Percentiles rank a stretch among this genome's conserved stretches.
Conservation (phyloP, 2,329 filamentous ascomycete genomes). For the Thelonectria olida region DNA sequence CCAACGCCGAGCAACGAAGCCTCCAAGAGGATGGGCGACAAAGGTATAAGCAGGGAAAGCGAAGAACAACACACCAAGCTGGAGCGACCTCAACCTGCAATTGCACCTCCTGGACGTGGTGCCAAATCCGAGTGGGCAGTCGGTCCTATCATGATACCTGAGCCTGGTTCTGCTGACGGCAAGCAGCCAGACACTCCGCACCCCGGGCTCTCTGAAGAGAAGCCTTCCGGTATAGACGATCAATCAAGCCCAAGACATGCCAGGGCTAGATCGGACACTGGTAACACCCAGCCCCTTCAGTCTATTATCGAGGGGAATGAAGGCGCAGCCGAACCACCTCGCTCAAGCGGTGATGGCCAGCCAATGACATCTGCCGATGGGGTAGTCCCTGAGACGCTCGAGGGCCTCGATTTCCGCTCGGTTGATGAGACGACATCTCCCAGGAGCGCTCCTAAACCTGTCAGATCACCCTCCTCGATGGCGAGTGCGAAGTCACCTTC, state of each 20-base stretch:
- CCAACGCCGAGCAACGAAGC: not conserved
- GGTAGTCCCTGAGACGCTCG: not conserved
- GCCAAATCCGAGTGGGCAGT: not conserved
- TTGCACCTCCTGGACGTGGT: not conserved
- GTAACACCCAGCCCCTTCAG: not conserved
- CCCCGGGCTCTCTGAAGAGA: not conserved
- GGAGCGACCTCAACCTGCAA: not conserved
- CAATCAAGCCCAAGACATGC: not conserved
- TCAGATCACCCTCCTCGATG: not conserved
- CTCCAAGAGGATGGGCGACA: too few relatives aligned
- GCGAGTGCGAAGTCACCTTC: not conserved
- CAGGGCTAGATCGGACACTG: not conserved
- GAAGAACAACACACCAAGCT: not conserved
- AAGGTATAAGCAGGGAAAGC: too few relatives aligned
- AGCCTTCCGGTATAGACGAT: not conserved
- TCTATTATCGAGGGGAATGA: not conserved
- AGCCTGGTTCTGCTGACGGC: not conserved
- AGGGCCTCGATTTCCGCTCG: not conserved
- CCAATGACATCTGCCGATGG: not conserved
- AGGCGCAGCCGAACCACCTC: not conserved
- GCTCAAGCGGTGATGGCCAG: too few relatives aligned
- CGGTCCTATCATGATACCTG: not conserved
- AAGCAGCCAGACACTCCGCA: not conserved
- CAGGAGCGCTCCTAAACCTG: not conserved
- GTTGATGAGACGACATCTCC: not conserved